Evolutionary conservation across 1,284 basidiomycete species (phyloP).

Genomic region (Schizophyllum amplum): DNA sequence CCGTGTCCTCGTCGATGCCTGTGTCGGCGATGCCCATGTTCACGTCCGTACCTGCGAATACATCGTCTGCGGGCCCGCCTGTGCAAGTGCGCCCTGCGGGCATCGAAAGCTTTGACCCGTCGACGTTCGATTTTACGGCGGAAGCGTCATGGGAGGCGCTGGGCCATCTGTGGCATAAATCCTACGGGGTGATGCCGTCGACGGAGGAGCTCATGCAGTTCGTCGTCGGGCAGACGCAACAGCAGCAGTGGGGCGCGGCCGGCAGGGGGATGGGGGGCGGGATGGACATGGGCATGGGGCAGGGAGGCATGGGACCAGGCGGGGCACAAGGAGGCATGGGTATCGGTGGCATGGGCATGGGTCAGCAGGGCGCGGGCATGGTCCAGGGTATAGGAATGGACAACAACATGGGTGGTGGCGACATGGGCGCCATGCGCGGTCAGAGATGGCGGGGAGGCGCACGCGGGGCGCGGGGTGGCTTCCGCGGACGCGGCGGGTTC

Average conservation of each 20-base stretch:
- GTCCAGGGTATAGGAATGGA: conserved; percentile 24
- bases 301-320: neutral
- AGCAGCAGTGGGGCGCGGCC: conserved; percentile 15
- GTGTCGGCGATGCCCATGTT: conserved; percentile 36
- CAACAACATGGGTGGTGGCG: conserved; percentile 24
- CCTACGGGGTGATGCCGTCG: conserved; percentile 56
- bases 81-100: conserved; percentile 19
- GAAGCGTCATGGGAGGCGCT: conserved; percentile 68
- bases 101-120: conserved; percentile 58
- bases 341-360: conserved; percentile 21
- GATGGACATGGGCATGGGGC: conserved; percentile 12
- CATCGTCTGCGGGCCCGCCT: conserved; percentile 27
- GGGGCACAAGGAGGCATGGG: conserved; percentile 6
- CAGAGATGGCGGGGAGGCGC: conserved; percentile 31
- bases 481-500: conserved; percentile 25
- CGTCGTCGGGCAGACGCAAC: conserved; percentile 30
- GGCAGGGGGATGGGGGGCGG: conserved; percentile 7
- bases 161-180: conserved; percentile 63
- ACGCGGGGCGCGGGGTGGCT: conserved; percentile 18
- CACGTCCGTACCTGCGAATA: conserved; percentile 47
- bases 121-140: conserved; percentile 61
- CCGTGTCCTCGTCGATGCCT: conserved; percentile 13
- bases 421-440: no score
- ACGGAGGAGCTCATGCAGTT: conserved; percentile 70
- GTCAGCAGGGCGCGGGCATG: conserved; percentile 24